Evolutionary conservation across 495 filamentous ascomycete genomes (phyloP).

Genomic region (Opeltia flavorubescens): DNA sequence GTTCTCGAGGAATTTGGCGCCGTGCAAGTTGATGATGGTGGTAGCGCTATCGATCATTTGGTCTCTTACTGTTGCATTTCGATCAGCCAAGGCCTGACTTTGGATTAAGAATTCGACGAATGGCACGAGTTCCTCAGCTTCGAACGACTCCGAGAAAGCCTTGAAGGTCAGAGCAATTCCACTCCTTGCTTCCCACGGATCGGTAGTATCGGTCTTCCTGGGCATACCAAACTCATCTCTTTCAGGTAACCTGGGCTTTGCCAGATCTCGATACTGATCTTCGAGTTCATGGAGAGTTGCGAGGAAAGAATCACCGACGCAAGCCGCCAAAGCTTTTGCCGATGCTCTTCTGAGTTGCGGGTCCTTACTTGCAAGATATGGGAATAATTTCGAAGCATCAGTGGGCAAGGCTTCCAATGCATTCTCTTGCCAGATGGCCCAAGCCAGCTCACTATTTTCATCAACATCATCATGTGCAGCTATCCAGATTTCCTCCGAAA

Average conservation of each 20-base stretch:
- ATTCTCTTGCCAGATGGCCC: conserved; percentile 89
- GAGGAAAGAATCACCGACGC: conserved; percentile 39
- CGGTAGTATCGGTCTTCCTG: conserved; percentile 63
- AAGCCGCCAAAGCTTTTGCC: conserved; percentile 65
- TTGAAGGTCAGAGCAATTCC: conserved; percentile 79
- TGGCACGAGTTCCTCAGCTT: conserved; percentile 49
- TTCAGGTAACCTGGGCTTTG: conserved; percentile 65
- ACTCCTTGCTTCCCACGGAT: conserved; percentile 82
- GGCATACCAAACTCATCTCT: conserved; percentile 90
- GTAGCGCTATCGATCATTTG: conserved; percentile 93
- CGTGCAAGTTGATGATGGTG: conserved; percentile 62
- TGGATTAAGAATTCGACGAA: conserved; percentile 80
- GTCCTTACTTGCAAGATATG: conserved; percentile 67
- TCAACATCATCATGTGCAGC: conserved; percentile 79
- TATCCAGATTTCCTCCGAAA: conserved; percentile 86
- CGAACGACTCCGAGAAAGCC: conserved; percentile 57
- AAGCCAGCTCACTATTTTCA: conserved; percentile 73
- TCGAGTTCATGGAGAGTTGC: conserved; percentile 48
- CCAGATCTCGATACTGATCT: conserved; percentile 55
- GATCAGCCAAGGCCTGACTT: conserved; percentile 68
- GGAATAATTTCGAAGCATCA: conserved; percentile 48
- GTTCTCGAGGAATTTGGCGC: conserved; percentile 65
- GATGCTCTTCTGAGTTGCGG: conserved; percentile 70
- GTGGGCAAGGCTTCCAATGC: conserved; percentile 56
- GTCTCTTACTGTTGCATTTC: conserved; percentile 56